Evolutionary conservation across 176 grass and related monocot species (phyloP), one percentile per base, ranked within the genome.

Genomic region (Oryza meridionalis): DNA sequence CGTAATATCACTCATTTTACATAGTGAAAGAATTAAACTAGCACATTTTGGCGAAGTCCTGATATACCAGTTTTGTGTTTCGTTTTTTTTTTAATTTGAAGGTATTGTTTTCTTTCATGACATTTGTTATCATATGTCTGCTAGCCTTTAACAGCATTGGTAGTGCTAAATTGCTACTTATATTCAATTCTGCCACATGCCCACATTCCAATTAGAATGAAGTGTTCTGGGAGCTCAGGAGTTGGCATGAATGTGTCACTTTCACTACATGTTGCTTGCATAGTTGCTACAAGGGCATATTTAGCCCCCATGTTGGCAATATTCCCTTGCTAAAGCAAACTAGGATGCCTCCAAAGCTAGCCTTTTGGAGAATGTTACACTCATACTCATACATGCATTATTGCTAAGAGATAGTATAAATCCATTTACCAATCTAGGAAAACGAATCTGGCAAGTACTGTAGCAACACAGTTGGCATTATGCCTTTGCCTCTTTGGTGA

Each of bases 291-390:
- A 24, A 15, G 59, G 33, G 12, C 42, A 15, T 43, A 72, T 43
- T 17, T 19, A 4, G 55, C 38, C 40, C 65, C 69, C 7, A 10
- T 65, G 42, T 13, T 83, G 62, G 81, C 49, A 24, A 65, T 17
- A 49, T 73, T 74, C 45, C 58, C 11, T 74, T 83, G 25, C 55
- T 21, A 8, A 74, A 37, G 55, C 81, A 83, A 22, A 33, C 6
- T 65, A 83, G 59, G 37, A 15, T 73, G 3, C 61, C 26, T 73
- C 46, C 29, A 65, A 82, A 32, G 16, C 62, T 62, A 13, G 3
- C 40, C 7, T 5, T 82, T 64, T 82, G 15, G 53, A 47, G 37
- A 65, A 73, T 61, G 12, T 26, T 38, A 15, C 1, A 43, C 32
- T 43, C 14, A 38, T 62, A 43, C 32, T 43, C 14, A 38, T 62